phyloP scores from a whole-genome alignment of 345 rosid species.

The Arabis hirsuta region DNA sequence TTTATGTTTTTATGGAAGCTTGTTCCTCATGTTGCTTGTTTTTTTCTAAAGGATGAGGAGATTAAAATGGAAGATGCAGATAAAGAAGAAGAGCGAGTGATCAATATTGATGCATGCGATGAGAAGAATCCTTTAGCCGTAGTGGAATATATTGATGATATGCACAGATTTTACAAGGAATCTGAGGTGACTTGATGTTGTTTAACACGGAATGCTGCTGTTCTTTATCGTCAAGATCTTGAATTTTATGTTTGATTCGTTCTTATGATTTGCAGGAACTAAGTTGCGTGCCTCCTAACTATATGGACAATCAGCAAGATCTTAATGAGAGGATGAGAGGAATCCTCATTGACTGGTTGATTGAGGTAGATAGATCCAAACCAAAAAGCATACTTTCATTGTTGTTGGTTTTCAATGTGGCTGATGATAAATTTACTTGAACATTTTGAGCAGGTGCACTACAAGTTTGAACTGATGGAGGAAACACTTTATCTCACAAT shows the following conservation, averaged over 20 bases:
- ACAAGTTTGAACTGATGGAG: slow-evolving; percentile 97
- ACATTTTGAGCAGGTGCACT: slow-evolving; percentile 69
- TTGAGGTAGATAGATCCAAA: slow-evolving; percentile 59
- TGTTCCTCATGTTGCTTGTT: slow-evolving; percentile 17
- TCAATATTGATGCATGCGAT: slow-evolving; percentile 67
- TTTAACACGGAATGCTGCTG: not conserved
- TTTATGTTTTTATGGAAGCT: not conserved
- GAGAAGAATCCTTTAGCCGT: slow-evolving; percentile 74
- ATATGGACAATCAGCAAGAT: slow-evolving; percentile 76
- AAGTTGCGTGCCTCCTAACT: slow-evolving; percentile 58
- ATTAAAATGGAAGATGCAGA: slow-evolving; percentile 82
- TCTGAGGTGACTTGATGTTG: slow-evolving; percentile 19
- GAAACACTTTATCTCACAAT: slow-evolving; percentile 91
- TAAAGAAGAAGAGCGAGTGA: slow-evolving; percentile 46
- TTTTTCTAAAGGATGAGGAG: slow-evolving; percentile 56
- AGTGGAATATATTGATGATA: slow-evolving; percentile 76
- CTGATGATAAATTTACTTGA: not conserved
- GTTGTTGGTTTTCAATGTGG: slow-evolving; percentile 11
- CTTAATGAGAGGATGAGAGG: slow-evolving; percentile 92
- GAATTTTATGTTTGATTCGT: slow-evolving; percentile 15
- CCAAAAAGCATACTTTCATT: not conserved
- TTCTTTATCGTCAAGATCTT: not conserved
- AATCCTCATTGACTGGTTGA: slow-evolving; percentile 91
- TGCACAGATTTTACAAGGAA: slow-evolving; percentile 51
- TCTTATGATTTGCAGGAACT: slow-evolving; percentile 49